Conservation (phyloP, 768 basidiomycete species). For the Trichaptum fuscoviolaceum region DNA sequence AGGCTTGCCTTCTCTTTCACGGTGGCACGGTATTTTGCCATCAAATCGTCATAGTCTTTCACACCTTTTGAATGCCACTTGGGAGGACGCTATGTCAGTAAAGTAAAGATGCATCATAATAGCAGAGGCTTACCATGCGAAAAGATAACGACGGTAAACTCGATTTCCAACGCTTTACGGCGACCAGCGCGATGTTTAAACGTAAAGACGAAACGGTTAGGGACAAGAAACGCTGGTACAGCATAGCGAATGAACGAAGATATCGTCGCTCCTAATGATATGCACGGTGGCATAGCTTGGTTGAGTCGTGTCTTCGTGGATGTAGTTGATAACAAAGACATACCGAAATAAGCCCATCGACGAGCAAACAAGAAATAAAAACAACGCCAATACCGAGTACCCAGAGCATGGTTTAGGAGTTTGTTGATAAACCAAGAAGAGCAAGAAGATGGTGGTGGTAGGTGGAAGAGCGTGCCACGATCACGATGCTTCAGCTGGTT, state of each 20-base stretch:
- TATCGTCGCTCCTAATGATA: not conserved
- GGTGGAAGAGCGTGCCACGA: not conserved
- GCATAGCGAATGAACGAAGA: not conserved
- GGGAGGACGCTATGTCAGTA: not conserved
- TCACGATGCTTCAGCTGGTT: no score
- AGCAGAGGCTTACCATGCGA: not conserved
- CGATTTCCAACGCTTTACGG: not conserved
- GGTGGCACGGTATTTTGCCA: not conserved
- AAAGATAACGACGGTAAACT: not conserved
- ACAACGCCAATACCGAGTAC: not conserved
- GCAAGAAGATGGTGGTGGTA: not conserved
- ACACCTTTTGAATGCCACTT: not conserved
- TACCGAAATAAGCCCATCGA: not conserved
- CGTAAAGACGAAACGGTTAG: not conserved
- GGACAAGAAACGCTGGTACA: not conserved
- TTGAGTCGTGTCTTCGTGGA: not conserved
- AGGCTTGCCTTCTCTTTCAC: not conserved
- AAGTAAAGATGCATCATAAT: not conserved
- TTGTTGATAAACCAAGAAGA: not conserved
- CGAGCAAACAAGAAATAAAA: not conserved
- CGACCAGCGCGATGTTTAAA: not conserved
- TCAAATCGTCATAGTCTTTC: not conserved
- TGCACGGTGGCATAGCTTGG: not conserved
- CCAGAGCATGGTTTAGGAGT: not conserved
- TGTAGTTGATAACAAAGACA: not conserved